Percentiles rank a stretch among this genome's conserved stretches.
Evolutionary conservation across 192 early-diverging fungal species (phyloP).

Genomic region (Thoreauomyces humboldtii): DNA sequence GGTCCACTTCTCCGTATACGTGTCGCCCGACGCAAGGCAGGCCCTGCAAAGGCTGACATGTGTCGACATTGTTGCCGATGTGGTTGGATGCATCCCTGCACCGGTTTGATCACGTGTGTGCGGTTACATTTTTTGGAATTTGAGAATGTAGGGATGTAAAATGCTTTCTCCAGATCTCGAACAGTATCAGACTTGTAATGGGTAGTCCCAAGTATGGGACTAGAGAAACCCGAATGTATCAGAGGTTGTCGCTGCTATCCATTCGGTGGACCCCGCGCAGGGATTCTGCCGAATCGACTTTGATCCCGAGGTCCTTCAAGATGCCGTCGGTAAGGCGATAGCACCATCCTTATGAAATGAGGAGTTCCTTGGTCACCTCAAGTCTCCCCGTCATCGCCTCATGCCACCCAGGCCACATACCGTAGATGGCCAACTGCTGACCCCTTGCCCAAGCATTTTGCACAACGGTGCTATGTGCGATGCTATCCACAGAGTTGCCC

Average conservation of each 20-base stretch:
- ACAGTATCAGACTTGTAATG: too few species aligned
- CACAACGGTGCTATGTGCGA: conserved; percentile 72
- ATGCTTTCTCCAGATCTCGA: too few species aligned
- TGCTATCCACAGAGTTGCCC: conserved; percentile 64
- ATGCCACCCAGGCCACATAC: too few species aligned
- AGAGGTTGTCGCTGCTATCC: neutral
- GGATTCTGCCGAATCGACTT: neutral
- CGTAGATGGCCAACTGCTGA: conserved; percentile 58
- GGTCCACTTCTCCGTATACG: neutral
- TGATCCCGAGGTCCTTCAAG: conserved; percentile 5
- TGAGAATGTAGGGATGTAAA: too few species aligned
- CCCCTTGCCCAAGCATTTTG: conserved; percentile 79
- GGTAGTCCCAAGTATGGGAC: too few species aligned
- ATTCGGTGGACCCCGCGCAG: conserved; percentile 1
- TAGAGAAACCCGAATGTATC: neutral
- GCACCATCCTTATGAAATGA: conserved; percentile 35
- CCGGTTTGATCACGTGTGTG: conserved; percentile 5
- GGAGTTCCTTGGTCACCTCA: too few species aligned
- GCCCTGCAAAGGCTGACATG: neutral
- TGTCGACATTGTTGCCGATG: conserved; percentile 15
- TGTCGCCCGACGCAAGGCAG: neutral
- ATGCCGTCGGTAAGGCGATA: conserved; percentile 39
- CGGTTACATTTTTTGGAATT: neutral
- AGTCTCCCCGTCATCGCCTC: too few species aligned
- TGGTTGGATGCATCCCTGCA: conserved; percentile 8